Percentiles rank a stretch among this genome's conserved stretches.
Conservation (phyloP, 257 asterid species). For the Plantago elongata region DNA sequence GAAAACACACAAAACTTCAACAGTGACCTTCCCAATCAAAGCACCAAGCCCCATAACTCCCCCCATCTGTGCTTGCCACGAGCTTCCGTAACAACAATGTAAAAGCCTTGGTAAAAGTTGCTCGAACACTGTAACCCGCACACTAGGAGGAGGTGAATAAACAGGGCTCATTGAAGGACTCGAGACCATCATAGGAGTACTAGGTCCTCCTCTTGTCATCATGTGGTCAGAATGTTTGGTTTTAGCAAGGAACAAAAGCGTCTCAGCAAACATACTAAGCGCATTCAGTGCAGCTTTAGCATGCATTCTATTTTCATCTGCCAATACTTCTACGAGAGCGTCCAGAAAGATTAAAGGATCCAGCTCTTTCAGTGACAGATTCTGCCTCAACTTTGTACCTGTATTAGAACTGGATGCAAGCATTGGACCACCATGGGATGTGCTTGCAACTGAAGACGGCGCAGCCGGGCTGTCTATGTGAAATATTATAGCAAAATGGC, state of each 20-base stretch:
- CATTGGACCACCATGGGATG: conserved; percentile 57
- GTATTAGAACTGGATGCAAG: conserved; percentile 46
- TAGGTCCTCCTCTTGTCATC: conserved; percentile 86
- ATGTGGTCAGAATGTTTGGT: conserved; percentile 71
- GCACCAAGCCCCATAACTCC: conserved; percentile 99
- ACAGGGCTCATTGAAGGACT: conserved; percentile 99
- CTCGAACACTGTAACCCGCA: conserved; percentile 91
- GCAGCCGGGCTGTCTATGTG: conserved; percentile 67
- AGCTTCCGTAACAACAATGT: conserved; percentile 89
- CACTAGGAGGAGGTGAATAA: conserved; percentile 96
- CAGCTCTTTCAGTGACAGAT: conserved; percentile 81
- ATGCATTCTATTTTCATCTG: conserved; percentile 80
- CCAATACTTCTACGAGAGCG: conserved; percentile 92
- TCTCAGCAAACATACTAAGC: conserved; percentile 68
- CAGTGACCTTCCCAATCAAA: conserved; percentile 92
- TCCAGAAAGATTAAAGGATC: conserved; percentile 93
- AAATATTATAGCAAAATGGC: conserved; percentile 95
- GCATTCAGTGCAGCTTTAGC: conserved; percentile 93
- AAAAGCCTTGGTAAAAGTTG: conserved; percentile 92
- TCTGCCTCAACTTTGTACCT: conserved; percentile 58
- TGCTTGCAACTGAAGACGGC: conserved; percentile 37
- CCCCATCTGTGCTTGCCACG: conserved; percentile 99
- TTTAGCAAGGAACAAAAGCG: conserved; percentile 88
- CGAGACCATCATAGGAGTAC: conserved; percentile 95
- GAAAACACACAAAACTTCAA: conserved; percentile 72